Base-by-base conservation (phyloP, 73 alveolate species). In the Effrenium voratum region DNA sequence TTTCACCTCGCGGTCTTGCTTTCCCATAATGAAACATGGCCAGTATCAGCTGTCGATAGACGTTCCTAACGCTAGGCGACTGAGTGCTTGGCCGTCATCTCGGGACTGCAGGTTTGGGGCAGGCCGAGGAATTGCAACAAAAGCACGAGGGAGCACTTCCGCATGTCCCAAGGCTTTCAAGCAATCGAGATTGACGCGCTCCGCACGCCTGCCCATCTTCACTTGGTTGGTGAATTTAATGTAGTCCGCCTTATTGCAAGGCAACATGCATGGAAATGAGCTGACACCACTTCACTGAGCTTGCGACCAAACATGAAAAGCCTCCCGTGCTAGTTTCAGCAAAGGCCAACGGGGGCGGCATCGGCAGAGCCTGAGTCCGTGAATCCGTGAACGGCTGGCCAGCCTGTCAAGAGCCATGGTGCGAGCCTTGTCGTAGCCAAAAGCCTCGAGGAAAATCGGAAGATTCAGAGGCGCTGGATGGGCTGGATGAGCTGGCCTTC, bases 371-470 rank as follows among this genome's bases (percentile, higher is more conserved):
- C 93, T 84, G 55, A 44, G 38, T 32, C 38, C 63, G 44, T 10
- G 43, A 41, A 43, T 15, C 30, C 1, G 13, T 30, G 79, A 66
- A n/a, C 40, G 16, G 79, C 19, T n/a, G 30, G 63, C 63, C 8
- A 30, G n/a, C 30, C 43, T 28, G 16, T 1, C 79, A 66, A 66
- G 41, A 66, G 40, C 34, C 30, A 8, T 66, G 16, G 34, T n/a
- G 30, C 44, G 79, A 19, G 80, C 93, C 94, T 86, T 60, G 34
- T 81, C 82, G 43, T 86, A 86, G 66, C 94, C 94, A 43, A 38
- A 86, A 36, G 83, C 94, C 94, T 86, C 70, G 16, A 43, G 32
- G 34, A 63, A 4, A 6, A 41, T 46, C 83, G 12, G 47, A 72
- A 16, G n/a, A 40, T 3, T 24, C 46, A 8, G 79, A 66, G 8